These are phyloP conservation scores for Tetrastigma voinierianum DNA, from an alignment of 164 flowering plant genomes.

Conservation along the genomic window DNA sequence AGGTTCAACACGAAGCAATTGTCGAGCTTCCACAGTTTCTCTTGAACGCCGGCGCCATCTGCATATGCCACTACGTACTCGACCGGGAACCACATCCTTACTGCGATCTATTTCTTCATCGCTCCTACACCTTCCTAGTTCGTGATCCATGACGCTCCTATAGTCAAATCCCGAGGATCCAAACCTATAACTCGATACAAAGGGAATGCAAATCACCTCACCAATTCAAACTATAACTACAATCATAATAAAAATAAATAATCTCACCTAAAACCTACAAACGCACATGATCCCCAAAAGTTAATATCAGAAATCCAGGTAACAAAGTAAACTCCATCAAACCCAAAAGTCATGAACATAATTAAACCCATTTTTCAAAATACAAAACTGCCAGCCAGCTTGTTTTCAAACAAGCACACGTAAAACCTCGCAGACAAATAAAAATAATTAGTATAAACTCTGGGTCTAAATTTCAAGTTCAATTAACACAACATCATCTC, in stretches of 20 bases:
- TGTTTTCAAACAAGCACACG: not conserved
- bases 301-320: not conserved
- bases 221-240: not conserved
- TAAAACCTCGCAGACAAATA: no score
- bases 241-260: no score
- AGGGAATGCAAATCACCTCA: slow-evolving; percentile 4
- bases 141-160: slow-evolving; percentile 22
- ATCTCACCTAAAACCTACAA: no score
- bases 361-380: not conserved
- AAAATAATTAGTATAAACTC: not conserved
- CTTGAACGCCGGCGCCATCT: slow-evolving; percentile 40
- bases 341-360: not conserved
- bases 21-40: slow-evolving; percentile 38
- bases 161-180: slow-evolving; percentile 14
- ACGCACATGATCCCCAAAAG: not conserved
- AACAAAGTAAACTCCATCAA: not conserved
- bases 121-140: slow-evolving; percentile 35
- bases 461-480: no score
- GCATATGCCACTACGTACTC: slow-evolving; percentile 38
- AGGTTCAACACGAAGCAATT: not conserved
- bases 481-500: no score
- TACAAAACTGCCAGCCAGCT: not conserved
- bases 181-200: slow-evolving; percentile 21
- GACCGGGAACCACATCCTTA: slow-evolving; percentile 17
- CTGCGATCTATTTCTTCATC: slow-evolving; percentile 44